Evolutionary conservation across 768 basidiomycete genomes (phyloP), one percentile per base, ranked within the genome.

Genomic region (Tylopilus plumbeoviolaceoides): DNA sequence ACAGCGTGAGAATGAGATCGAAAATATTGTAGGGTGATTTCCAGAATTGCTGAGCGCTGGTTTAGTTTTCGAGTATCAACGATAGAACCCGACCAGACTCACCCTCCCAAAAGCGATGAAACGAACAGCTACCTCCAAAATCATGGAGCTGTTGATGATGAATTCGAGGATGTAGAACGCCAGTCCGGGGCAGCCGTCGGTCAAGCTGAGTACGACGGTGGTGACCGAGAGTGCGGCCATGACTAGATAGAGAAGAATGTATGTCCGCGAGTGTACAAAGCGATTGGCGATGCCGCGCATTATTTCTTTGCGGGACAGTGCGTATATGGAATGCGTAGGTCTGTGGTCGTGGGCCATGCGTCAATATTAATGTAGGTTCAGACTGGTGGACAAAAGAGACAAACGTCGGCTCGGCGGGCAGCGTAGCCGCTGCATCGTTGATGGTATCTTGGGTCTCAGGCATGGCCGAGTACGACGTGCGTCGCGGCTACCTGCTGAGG

Each of bases 51-150:
- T 95, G 66, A 18, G 23, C 15, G 15, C 10, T 15, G 15, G 27
- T 44, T 60, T 20, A 63, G 51, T 23, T 20, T 50, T 21, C 35
- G 7, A 28, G 33, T 4, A 39, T n/a, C n/a, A 27, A 49, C 14
- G 42, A 38, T 6, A 18, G n/a, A 15, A 27, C 10, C 7, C 15
- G 20, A 21, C 25, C 28, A 38, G 15, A 75, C 91, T 63, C 63
- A 98, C 95, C 70, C 83, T 81, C 55, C 95, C 95, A 63, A 97
- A 89, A 2, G 97, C 97, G 53, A 98, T 76, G 66, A 98, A 87
- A 38, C 97, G 84, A 54, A 95, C 89, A 1, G 78, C 79, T 17
- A 99, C 97, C 75, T 99, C 97, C 23, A 88, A 68, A 54, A 98
- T 98, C 95, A 98, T 95, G 10, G 90, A 78, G 0, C 80, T 78